Evolutionary conservation across 345 rosid species (phyloP), one percentile per base, ranked within the genome.

Genomic region (Aquilaria yunnanensis): DNA sequence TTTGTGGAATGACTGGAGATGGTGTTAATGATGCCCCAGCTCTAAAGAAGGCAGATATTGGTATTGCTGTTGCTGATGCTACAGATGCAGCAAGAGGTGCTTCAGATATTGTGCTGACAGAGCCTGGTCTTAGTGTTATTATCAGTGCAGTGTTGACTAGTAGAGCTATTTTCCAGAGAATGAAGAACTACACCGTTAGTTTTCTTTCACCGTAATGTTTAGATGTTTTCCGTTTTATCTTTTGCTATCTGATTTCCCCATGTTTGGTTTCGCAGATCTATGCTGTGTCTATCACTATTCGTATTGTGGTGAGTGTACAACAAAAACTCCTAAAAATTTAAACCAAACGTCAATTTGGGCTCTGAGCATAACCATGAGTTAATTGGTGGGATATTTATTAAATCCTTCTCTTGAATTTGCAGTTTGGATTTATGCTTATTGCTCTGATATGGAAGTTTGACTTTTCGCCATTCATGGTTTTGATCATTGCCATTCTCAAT

Each of bases 1-100:
- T 87, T n/a, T 82, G 85, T 69, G 97, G 95, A 23, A 90, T 90
- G 97, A 90, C 95, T 23, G 95, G 97, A 30, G 97, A 90, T 71
- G 97, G 97, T 57, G 95, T 90, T 59, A 90, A 90, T 32, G 97
- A 90, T 64, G 97, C 97, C 61, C 97, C 92, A 2, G 95, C 97
- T 10, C 69, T 90, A 71, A 90, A 90, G 77, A 90, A 82, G 81
- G 97, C 97, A 0, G 96, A 89, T 67, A 89, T 89, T 53, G 94
- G 96, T 50, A 89, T 89, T 13, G 96, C 96, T 52, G 96, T 90
- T 30, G 95, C 90, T 6, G 95, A 87, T 76, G 87, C 88, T 67
- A 90, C 95, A 1, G 97, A 90, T 63, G 97, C 95, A 55, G 97
- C 97, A 0, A 66, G 95, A 54, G 66, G 92, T 56, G 95, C 97